phyloP scores from a whole-genome alignment of 2,329 filamentous ascomycete genomes.

The Pestalotiopsis sp. region DNA sequence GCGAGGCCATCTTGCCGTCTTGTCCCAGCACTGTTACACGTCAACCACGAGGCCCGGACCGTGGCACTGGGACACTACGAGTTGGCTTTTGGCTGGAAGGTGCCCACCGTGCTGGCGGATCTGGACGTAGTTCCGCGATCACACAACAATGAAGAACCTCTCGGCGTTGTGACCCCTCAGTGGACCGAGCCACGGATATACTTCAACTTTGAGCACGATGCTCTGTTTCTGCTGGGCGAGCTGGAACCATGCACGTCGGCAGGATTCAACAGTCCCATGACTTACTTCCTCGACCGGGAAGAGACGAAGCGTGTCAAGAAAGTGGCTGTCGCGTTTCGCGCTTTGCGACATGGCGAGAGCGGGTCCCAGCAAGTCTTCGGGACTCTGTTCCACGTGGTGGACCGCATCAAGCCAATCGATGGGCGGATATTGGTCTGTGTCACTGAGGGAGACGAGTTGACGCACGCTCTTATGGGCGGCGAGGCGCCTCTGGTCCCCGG shows the following conservation, averaged over 20 bases:
- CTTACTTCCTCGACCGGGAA: slow-evolving; percentile 45
- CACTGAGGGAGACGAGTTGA: slow-evolving; percentile 36
- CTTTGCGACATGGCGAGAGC: slow-evolving; percentile 43
- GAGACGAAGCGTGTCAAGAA: slow-evolving; percentile 45
- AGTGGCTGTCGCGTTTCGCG: slow-evolving; percentile 45
- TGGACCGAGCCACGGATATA: slow-evolving; percentile 40
- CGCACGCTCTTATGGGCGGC: slow-evolving; percentile 28
- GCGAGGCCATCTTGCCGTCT: slow-evolving; percentile 24
- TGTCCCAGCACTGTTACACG: slow-evolving; percentile 44
- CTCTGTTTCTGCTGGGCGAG: slow-evolving; percentile 49
- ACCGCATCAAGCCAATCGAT: slow-evolving; percentile 27
- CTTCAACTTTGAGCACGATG: slow-evolving; percentile 50
- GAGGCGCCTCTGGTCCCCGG: slow-evolving; percentile 21
- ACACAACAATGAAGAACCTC: background rate
- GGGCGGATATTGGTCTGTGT: slow-evolving; percentile 42
- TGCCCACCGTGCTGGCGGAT: slow-evolving; percentile 38
- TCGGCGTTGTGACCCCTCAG: slow-evolving; percentile 27
- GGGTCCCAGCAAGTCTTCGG: slow-evolving; percentile 48
- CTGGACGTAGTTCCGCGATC: slow-evolving; percentile 10
- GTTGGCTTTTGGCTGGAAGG: slow-evolving; percentile 47
- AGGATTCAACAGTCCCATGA: slow-evolving; percentile 50
- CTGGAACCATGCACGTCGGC: slow-evolving; percentile 48
- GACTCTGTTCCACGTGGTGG: slow-evolving; percentile 49
- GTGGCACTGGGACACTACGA: slow-evolving; percentile 46
- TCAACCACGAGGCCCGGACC: slow-evolving; percentile 43